Conservation (phyloP, 1,284 basidiomycete genomes). For the Austroboletus olivaceoglutinosus region DNA sequence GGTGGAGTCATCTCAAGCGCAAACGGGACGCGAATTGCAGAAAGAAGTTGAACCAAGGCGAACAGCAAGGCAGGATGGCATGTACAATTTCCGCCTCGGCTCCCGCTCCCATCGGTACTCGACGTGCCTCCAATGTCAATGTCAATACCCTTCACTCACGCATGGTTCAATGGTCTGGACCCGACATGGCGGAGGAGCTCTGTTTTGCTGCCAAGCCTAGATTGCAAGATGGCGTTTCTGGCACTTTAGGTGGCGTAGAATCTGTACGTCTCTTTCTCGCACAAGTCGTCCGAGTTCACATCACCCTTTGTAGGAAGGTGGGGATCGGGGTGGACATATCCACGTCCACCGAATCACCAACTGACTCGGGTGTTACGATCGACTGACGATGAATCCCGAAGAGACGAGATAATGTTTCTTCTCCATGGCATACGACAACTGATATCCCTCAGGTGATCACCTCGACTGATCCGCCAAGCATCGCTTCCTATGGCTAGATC, state of each 20-base stretch:
- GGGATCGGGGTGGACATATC: no score
- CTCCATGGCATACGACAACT: not conserved
- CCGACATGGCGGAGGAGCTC: slow-evolving; percentile 85
- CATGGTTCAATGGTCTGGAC: no score
- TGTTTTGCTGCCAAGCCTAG: slow-evolving; percentile 84
- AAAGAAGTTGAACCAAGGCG: no score
- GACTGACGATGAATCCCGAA: slow-evolving; percentile 85
- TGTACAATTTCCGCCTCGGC: no score
- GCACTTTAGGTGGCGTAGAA: slow-evolving; percentile 85
- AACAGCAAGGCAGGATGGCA: no score
- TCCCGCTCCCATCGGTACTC: no score
- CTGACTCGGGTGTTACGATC: slow-evolving; percentile 86
- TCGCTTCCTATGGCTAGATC: slow-evolving; percentile 77
- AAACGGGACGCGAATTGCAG: no score
- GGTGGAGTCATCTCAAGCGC: no score
- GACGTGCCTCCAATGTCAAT: no score
- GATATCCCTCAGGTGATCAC: not conserved
- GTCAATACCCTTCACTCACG: no score
- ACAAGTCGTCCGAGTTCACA: not conserved
- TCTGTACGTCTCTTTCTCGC: slow-evolving; percentile 46
- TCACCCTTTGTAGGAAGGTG: slow-evolving; percentile 66
- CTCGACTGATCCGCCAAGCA: slow-evolving; percentile 80
- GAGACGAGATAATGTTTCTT: slow-evolving; percentile 69
- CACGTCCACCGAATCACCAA: slow-evolving; percentile 97
- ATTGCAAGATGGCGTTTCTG: slow-evolving; percentile 91